Percentiles rank a stretch among this genome's conserved stretches.
Conservation (phyloP, 2,329 filamentous ascomycete species). For the Paraphoma sp. region DNA sequence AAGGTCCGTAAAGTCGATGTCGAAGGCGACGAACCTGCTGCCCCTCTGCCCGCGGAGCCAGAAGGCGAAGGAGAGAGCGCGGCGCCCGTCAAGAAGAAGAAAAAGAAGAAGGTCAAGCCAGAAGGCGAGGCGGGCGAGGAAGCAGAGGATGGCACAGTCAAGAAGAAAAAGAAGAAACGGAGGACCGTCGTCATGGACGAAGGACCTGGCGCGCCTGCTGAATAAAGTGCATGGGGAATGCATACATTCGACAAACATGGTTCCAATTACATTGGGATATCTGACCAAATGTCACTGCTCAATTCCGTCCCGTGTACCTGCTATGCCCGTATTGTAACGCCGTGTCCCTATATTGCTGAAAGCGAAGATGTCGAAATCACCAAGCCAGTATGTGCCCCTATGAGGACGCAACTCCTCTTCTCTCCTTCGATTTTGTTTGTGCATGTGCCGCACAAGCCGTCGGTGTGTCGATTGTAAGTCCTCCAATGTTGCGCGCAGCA, state of each 20-base stretch:
- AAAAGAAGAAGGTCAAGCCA: conserved; percentile 51
- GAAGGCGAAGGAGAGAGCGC: conserved; percentile 19
- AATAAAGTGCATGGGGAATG: conserved; percentile 6
- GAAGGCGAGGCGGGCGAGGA: conserved; percentile 18
- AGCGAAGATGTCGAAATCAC: neutral
- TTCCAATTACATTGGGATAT: conserved; percentile 7
- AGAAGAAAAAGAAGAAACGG: conserved; percentile 53
- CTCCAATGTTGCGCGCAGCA: neutral
- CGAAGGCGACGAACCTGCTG: conserved; percentile 63
- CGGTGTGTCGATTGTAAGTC: too few species aligned
- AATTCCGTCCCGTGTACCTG: neutral
- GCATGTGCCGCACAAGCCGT: too few species aligned
- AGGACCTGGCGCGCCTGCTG: conserved; percentile 11
- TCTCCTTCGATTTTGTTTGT: neutral
- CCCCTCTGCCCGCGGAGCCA: conserved; percentile 43
- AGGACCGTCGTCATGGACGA: conserved; percentile 44
- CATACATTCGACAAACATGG: conserved; percentile 1
- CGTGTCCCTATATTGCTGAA: conserved; percentile 4
- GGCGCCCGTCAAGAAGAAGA: conserved; percentile 44
- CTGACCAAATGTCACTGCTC: conserved; percentile 4
- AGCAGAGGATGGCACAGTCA: conserved; percentile 40
- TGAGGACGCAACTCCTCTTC: neutral
- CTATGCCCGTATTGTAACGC: conserved; percentile 5
- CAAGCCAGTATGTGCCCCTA: too few species aligned
- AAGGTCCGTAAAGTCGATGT: conserved; percentile 54